These are phyloP conservation scores for Prunus campanulata DNA, from an alignment of 306 rosid genomes.

Conservation along the genomic window DNA sequence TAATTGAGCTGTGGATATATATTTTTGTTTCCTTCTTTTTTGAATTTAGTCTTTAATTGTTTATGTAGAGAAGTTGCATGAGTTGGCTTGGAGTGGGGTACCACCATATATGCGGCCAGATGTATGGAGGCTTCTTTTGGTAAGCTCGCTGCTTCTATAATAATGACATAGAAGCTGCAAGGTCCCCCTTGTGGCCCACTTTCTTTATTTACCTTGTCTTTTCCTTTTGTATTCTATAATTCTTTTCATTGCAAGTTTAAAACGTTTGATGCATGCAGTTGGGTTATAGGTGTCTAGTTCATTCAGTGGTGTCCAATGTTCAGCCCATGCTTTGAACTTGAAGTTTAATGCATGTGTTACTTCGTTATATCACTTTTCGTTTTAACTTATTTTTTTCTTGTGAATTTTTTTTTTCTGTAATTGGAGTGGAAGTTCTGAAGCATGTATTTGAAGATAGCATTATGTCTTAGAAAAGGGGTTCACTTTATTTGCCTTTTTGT, in stretches of 20 bases:
- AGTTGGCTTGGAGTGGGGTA: constrained; percentile 93
- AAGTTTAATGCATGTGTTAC: neutral
- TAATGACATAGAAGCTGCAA: neutral
- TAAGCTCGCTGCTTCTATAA: constrained; percentile 36
- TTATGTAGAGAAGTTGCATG: constrained; percentile 82
- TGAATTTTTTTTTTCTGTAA: neutral
- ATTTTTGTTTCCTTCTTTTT: neutral
- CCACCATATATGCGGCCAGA: constrained; percentile 95
- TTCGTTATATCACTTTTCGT: neutral
- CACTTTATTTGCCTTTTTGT: constrained; percentile 16
- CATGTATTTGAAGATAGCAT: neutral
- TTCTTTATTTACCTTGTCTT: neutral
- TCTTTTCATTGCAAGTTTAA: neutral
- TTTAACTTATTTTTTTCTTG: neutral
- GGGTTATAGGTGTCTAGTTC: neutral
- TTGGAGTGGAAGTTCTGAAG: neutral
- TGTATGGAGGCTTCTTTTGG: constrained; percentile 95
- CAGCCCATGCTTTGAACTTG: neutral
- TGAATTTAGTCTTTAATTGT: constrained; percentile 7
- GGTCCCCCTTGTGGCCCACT: neutral
- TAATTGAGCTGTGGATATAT: neutral
- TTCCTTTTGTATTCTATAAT: neutral
- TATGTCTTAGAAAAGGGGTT: constrained; percentile 9
- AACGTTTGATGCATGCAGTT: neutral
- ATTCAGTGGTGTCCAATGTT: constrained; percentile 1